Base-by-base conservation (phyloP, 2,329 filamentous ascomycete species). In the Trichophaea hybrida region DNA sequence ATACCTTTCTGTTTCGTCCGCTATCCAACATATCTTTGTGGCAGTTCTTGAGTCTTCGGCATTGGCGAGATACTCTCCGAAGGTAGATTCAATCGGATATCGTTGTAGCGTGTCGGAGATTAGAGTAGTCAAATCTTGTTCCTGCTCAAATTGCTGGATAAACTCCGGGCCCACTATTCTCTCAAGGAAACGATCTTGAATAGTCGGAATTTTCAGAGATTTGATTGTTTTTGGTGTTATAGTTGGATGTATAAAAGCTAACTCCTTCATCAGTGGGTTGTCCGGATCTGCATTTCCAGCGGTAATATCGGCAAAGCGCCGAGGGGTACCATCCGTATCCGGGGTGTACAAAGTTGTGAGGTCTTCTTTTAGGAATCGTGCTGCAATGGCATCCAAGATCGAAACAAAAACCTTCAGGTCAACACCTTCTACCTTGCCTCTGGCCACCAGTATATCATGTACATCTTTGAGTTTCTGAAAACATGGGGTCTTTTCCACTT, bases 21-120 rank as follows among this genome's bases (percentile, higher is more conserved):
- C 51, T 5, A 69, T 59, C 69, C 69, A 72, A 15, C 60, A 64
- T n/a, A 73, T 65, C 52, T 62, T 57, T 8, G 66, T 66, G 5
- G 70, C 69, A 15, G 35, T 46, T 2, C 58, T 58, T 17, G 53
- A 61, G 60, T 73, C 71, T 54, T 73, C 71, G 0, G 71, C 70
- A 63, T 73, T 72, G 33, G 71, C 71, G 6, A 73, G 63, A 56
- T 71, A 73, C 55, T 72, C 71, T 35, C 65, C 69, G 51, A 72
- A 73, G 1, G 70, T 72, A 7, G 65, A 64, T 34, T 68, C 63
- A 10, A 70, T 58, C 2, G 65, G 62, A 44, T 72, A 72, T 53
- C 70, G 65, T 17, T 64, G 63, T 12, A 73, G 55, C 5, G 71
- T 72, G 57, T 71, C 69, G 5, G 60, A 55, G 35, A 73, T 72